These are phyloP conservation scores for Eucalyptus shirleyi DNA, from an alignment of 345 rosid species.

Conservation along the genomic window DNA sequence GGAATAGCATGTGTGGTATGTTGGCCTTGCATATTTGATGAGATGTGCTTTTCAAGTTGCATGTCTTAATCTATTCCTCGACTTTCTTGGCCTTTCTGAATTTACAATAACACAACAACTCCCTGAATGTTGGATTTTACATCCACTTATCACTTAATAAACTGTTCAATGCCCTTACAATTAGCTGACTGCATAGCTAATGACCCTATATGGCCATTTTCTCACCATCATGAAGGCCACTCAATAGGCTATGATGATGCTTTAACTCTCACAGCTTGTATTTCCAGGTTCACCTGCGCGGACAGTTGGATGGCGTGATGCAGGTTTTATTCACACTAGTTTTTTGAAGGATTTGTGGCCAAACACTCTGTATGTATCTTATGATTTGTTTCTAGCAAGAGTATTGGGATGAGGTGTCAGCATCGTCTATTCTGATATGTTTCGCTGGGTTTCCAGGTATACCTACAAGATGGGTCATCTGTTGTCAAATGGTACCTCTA, in stretches of 20 bases:
- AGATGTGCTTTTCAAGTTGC: background rate
- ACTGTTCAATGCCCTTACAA: background rate
- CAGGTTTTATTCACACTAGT: conserved; percentile 37
- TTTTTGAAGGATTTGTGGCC: conserved; percentile 42
- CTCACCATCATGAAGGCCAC: background rate
- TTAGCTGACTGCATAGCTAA: background rate
- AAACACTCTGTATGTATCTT: conserved; percentile 13
- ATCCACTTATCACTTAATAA: background rate
- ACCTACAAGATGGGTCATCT: conserved; percentile 25
- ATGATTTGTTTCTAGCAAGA: background rate
- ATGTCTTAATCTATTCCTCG: background rate
- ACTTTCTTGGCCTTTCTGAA: background rate
- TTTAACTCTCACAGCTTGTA: background rate
- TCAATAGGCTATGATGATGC: background rate
- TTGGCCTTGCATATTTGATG: background rate
- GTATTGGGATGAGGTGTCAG: background rate
- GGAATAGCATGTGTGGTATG: conserved; percentile 88
- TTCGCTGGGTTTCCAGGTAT: conserved; percentile 1
- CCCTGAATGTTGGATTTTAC: background rate
- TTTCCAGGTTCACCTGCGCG: conserved; percentile 34
- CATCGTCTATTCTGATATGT: background rate
- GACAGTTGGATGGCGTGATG: conserved; percentile 41
- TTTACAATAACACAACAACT: background rate
- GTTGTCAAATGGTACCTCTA: background rate
- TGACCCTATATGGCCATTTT: background rate